Base-by-base conservation (phyloP, 768 basidiomycete species). In the Xanthoconium purpureum region DNA sequence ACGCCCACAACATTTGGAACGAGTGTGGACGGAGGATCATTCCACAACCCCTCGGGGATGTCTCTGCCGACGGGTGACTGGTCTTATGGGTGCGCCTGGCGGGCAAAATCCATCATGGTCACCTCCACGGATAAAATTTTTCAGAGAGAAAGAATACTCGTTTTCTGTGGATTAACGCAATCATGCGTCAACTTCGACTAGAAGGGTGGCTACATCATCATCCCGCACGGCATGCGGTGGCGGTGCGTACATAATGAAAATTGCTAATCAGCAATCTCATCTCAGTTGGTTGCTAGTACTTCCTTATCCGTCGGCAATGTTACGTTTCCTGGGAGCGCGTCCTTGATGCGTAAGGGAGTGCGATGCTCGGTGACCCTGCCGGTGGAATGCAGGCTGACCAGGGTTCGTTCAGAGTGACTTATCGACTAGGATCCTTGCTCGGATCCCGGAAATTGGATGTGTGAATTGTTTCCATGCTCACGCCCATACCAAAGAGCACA, bases 171-270 rank as follows among this genome's bases (percentile, higher is more conserved):
- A 60, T 63, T 58, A 54, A 63, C 61, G 58, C 69, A 39, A 59
- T 55, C 58, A 59, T 63, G 65, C 57, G 56, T 28, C 57, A 52
- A 36, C 55, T 54, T 59, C 32, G 54, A 35, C 48, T 36, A 17
- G 57, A 52, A 42, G 60, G 54, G 48, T 57, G 64, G 55, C 52
- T 60, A 24, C n/a, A n/a, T 51, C 62, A 66, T 65, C 58, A 62
- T 60, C 61, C 58, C 52, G 57, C 59, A 61, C 61, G 64, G 61
- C 62, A 56, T 62, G 55, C 54, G 45, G 71, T 66, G 67, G 70
- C 71, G 42, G 65, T 71, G 64, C 56, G 47, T 18, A 14, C 30
- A 59, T 61, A 69, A 66, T 66, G 68, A 63, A 68, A 66, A 55
- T 60, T 58, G 56, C 64, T 59, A 56, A 60, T 67, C 56, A 43